Conservation (phyloP, 176 grass and related monocot species). For the Panicum miliaceum region DNA sequence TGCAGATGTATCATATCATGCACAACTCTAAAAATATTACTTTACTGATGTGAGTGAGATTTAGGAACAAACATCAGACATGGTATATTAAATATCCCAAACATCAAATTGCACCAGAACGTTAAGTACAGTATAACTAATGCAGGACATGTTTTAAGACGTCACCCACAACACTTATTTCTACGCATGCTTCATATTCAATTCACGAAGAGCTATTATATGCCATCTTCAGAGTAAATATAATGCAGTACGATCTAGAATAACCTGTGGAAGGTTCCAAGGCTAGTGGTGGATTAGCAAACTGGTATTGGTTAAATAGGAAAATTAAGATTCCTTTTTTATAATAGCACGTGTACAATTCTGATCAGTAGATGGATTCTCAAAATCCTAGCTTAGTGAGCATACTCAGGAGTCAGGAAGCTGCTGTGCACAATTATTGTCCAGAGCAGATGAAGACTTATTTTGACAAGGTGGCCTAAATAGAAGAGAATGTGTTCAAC, state of each 20-base stretch:
- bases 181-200: slow-evolving; percentile 19
- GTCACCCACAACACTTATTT: slow-evolving; percentile 16
- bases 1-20: neutral
- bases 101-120: slow-evolving; percentile 12
- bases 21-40: neutral
- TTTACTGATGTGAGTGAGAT: slow-evolving; percentile 3
- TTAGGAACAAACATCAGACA: slow-evolving; percentile 5
- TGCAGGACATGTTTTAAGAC: neutral
- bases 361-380: slow-evolving; percentile 11
- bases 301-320: slow-evolving; percentile 37
- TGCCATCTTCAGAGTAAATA: slow-evolving; percentile 7
- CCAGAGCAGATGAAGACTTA: slow-evolving; percentile 2
- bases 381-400: slow-evolving; percentile 30
- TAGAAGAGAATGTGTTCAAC: slow-evolving; percentile 35
- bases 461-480: slow-evolving; percentile 24
- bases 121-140: slow-evolving; percentile 19
- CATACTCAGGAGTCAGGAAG: slow-evolving; percentile 31
- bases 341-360: slow-evolving; percentile 30
- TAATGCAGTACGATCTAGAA: slow-evolving; percentile 21
- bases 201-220: slow-evolving; percentile 32
- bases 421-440: slow-evolving; percentile 30
- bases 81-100: slow-evolving; percentile 35
- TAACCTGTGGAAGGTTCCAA: slow-evolving; percentile 31
- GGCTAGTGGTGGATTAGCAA: slow-evolving; percentile 21
- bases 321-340: slow-evolving; percentile 44